A percentile compares a stretch with the other conserved stretches of the same genome.
Evolutionary conservation across 345 rosid genomes (phyloP).

Genomic region (Boechera retrofracta): DNA sequence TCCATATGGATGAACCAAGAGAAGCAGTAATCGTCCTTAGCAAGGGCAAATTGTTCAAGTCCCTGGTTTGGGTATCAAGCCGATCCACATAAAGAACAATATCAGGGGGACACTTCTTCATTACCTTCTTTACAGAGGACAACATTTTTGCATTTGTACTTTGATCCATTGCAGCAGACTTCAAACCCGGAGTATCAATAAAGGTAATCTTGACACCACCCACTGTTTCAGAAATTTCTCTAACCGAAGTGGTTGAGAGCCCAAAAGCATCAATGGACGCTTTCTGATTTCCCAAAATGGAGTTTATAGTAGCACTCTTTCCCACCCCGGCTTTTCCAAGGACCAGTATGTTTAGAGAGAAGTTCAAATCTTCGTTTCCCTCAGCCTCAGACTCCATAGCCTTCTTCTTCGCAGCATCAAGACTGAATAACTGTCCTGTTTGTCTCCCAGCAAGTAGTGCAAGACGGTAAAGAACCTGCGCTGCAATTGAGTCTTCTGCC

Average conservation of each 20-base stretch:
- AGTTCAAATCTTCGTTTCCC: conserved; percentile 63
- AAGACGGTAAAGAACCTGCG: conserved; percentile 83
- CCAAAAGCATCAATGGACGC: conserved; percentile 75
- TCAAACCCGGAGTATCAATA: conserved; percentile 85
- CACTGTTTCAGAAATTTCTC: conserved; percentile 68
- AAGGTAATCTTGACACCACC: conserved; percentile 72
- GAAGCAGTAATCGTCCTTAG: conserved; percentile 65
- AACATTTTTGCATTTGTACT: conserved; percentile 66
- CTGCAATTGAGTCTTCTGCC: conserved; percentile 76
- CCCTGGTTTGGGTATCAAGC: conserved; percentile 81
- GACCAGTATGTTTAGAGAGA: conserved; percentile 79
- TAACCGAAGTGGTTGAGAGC: conserved; percentile 70
- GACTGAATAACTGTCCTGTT: conserved; percentile 67
- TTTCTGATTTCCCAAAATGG: conserved; percentile 81
- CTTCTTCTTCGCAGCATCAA: conserved; percentile 76
- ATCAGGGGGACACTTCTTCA: conserved; percentile 79
- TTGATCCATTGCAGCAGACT: conserved; percentile 82
- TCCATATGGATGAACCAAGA: conserved; percentile 89
- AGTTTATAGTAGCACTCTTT: conserved; percentile 91
- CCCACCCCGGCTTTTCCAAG: conserved; percentile 96
- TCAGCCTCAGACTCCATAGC: conserved; percentile 79
- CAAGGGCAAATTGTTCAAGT: conserved; percentile 83
- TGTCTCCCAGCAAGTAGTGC: conserved; percentile 81
- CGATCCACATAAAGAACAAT: conserved; percentile 89
- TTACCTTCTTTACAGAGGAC: conserved; percentile 67